Evolutionary conservation across 495 filamentous ascomycete genomes (phyloP), one percentile per base, ranked within the genome.

Genomic region (Polyplosphaeria fusca): DNA sequence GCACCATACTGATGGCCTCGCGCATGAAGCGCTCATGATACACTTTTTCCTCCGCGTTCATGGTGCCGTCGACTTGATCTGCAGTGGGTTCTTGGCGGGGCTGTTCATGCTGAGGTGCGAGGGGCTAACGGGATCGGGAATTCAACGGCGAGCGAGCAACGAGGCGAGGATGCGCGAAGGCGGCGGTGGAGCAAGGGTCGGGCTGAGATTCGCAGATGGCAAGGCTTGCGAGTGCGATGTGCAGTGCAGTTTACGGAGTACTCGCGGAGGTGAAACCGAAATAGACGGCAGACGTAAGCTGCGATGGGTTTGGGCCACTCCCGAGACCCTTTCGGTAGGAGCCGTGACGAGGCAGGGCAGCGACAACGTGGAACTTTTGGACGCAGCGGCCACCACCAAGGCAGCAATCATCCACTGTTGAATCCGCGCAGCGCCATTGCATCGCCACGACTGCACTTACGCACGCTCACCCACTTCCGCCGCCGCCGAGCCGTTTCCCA

Each of bases 1-100:
- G 9, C 14, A 69, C 71, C 71, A 74, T 73, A 30, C 67, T 60
- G 47, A 74, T 70, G 32, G 71, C 71, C 43, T 71, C 70, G 45
- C 71, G 71, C 71, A 74, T 74, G 64, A 70, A 74, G 63, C 61
- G 39, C 58, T 73, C 71, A 58, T 74, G 71, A 61, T 69, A 68
- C 40, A 28, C 45, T 39, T 39, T 53, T 22, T 51, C 54, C 47
- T 66, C 56, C 16, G 47, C 43, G 18, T 58, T 54, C 62, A 65
- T 60, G 44, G 49, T 38, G 49, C 18, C 13, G 32, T 14, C 30
- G 26, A 38, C 4, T 3, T 5, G 47, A 53, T 60, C 48, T 53
- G 41, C 56, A 46, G 25, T 32, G 19, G 27, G 19, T 18, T 25
- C 47, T 51, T 52, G 47, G 47, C 47, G 42, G 27, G 35, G 26